A percentile compares a stretch with the other conserved stretches of the same genome.
Conservation (phyloP, 2,329 filamentous ascomycete species). For the Tolypocladium tundrense region DNA sequence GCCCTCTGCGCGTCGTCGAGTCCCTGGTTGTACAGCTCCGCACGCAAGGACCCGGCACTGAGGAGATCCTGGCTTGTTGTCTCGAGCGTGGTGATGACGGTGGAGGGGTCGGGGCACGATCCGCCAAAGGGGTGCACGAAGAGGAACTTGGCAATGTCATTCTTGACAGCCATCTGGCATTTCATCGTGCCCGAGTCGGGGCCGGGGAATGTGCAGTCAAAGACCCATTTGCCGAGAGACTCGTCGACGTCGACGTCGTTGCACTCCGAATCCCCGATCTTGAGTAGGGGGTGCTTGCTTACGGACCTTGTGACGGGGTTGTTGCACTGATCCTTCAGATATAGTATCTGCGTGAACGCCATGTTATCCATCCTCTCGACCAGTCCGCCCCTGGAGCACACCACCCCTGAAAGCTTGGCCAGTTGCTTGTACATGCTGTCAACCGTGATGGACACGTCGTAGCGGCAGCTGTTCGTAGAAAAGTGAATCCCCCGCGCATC, state of each 20-base stretch:
- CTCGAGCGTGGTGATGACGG: slow-evolving; percentile 22
- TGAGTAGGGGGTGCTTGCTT: slow-evolving; percentile 18
- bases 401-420: slow-evolving; percentile 16
- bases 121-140: slow-evolving; percentile 23
- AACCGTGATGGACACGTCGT: slow-evolving; percentile 21
- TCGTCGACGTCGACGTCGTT: slow-evolving; percentile 15
- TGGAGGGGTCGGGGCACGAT: slow-evolving; percentile 22
- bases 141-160: slow-evolving; percentile 21
- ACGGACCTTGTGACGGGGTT: slow-evolving; percentile 15
- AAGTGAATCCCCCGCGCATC: slow-evolving; percentile 23
- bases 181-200: slow-evolving; percentile 14
- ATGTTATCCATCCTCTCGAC: slow-evolving; percentile 14
- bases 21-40: slow-evolving; percentile 14
- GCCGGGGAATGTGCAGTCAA: slow-evolving; percentile 25
- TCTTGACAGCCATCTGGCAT: slow-evolving; percentile 21
- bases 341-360: slow-evolving; percentile 20
- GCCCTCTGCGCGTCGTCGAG: slow-evolving; percentile 8
- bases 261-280: slow-evolving; percentile 21
- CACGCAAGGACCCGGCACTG: slow-evolving; percentile 12
- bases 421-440: slow-evolving; percentile 23
- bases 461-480: slow-evolving; percentile 20
- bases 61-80: slow-evolving; percentile 17
- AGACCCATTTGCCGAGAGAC: slow-evolving; percentile 19
- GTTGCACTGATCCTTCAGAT: slow-evolving; percentile 24
- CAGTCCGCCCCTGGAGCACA: slow-evolving; percentile 15